Conservation (phyloP, 2,329 filamentous ascomycete species). For the Emergomyces pasteurianus region DNA sequence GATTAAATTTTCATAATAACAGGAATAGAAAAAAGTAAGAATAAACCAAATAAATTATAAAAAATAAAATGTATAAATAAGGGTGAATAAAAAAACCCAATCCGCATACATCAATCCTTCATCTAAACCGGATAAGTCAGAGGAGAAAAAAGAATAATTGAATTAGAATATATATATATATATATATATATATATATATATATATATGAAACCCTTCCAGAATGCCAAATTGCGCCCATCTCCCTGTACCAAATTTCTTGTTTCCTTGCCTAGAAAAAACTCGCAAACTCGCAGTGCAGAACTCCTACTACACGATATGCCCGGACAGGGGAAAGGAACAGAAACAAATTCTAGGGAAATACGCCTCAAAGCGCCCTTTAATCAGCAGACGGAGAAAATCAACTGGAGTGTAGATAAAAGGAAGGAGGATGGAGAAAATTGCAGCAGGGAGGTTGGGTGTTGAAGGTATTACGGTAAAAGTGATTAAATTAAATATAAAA, state of each 20-base stretch:
- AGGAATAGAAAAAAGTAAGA: background rate
- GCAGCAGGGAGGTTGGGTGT: background rate
- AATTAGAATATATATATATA: too few relatives aligned
- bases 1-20: background rate
- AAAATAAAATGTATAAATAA: background rate
- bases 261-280: background rate
- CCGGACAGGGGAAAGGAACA: background rate
- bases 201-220: background rate
- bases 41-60: background rate
- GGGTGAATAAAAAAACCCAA: background rate
- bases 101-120: background rate
- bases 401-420: background rate
- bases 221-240: background rate
- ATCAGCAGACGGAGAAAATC: background rate
- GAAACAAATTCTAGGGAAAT: background rate
- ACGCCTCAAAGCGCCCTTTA: background rate
- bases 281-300: background rate
- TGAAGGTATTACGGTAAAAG: background rate
- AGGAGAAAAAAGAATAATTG: background rate
- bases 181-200: too few relatives aligned
- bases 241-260: background rate
- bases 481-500: background rate
- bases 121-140: background rate
- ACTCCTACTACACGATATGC: background rate
- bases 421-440: background rate